Percentiles rank a stretch among this genome's conserved stretches.
These are phyloP conservation scores for Streptanthus diversifolius DNA, from an alignment of 345 rosid species.

Conservation along the genomic window DNA sequence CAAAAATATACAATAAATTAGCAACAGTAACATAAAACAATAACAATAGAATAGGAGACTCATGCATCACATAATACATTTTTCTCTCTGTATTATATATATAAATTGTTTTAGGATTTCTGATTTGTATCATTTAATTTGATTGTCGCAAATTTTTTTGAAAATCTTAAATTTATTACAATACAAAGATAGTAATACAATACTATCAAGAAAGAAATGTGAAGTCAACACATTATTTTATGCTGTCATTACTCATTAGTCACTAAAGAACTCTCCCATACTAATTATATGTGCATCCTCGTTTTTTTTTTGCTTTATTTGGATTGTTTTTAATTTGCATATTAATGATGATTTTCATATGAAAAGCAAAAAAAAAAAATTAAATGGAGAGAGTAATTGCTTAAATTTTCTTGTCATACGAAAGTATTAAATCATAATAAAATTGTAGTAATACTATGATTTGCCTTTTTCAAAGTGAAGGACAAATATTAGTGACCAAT, in stretches of 20 bases:
- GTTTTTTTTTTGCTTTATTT: not conserved
- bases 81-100: too few relatives aligned
- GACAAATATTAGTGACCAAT: not conserved
- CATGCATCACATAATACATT: too few relatives aligned
- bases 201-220: not conserved
- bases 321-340: not conserved
- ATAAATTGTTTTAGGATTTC: too few relatives aligned
- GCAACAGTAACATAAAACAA: too few relatives aligned
- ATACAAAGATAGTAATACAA: not conserved
- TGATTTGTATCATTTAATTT: too few relatives aligned
- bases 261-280: not conserved
- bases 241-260: not conserved
- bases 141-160: too few relatives aligned
- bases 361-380: too few relatives aligned
- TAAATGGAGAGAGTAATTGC: not conserved
- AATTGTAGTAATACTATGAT: not conserved
- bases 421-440: not conserved
- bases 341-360: not conserved
- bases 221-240: not conserved
- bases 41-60: not conserved
- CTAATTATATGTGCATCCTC: not conserved
- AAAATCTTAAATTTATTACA: too few relatives aligned
- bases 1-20: too few relatives aligned
- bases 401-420: not conserved
- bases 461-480: not conserved